Evolutionary conservation across 2,329 filamentous ascomycete species (phyloP), one percentile per base, ranked within the genome.

Genomic region (Diaporthe amygdali): DNA sequence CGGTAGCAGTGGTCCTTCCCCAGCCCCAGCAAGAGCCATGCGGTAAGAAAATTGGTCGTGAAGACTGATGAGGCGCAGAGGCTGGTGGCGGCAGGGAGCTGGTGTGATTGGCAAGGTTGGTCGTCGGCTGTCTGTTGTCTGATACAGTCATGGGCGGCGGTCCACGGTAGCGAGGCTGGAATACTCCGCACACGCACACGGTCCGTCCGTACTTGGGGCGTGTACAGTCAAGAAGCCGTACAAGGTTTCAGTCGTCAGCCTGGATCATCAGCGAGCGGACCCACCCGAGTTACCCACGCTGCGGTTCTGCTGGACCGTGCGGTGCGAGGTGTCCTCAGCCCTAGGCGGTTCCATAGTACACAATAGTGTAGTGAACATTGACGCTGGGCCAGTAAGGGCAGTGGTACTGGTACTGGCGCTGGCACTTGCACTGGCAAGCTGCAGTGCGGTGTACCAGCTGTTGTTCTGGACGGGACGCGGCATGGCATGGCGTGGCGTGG

Each of bases 231-330:
- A 68, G 17, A 56, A 49, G 66, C 52, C 27, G 59, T 47, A 47
- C 59, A 63, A 63, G 59, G 59, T 63, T 63, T 63, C 59, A 63
- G 59, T 63, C 47, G 64, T 34, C 49, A 55, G 49, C 47, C 47
- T 41, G 49, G 63, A 46, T 44, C 51, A 56, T 44, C 52, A 68
- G 34, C 52, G 34, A 46, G 39, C 44, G 52, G 66, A 39, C 66
- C 66, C 66, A 68, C 66, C 56, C 55, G 52, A 70, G 61, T 67
- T 70, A 70, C 69, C 69, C 59, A 70, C 69, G 52, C 69, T 70
- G 30, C 39, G 69, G 69, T 49, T 70, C 59, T 66, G 61, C 61
- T 70, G 69, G 69, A 67, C 69, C 69, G 61, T 70, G 69, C 69
- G 59, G 61, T 64, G 69, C 47, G 32, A 44, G 61, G 32, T 56